phyloP scores from a whole-genome alignment of 176 grass and related monocot species.

The Phyllostachys edulis region DNA sequence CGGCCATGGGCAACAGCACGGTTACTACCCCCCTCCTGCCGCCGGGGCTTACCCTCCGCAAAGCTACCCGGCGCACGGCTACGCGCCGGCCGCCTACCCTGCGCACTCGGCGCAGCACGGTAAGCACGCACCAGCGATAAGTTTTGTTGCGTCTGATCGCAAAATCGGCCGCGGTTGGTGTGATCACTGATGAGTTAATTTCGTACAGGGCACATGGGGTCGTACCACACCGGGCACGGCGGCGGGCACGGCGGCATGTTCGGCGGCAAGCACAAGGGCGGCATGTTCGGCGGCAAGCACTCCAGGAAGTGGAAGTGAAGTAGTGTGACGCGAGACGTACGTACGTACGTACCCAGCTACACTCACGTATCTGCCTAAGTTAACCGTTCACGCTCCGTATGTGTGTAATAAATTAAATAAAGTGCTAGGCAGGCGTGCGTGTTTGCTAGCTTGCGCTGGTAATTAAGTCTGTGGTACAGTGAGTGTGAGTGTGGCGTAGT shows the following conservation, averaged over 20 bases:
- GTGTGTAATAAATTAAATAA: slow-evolving; percentile 17
- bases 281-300: slow-evolving; percentile 44
- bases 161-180: neutral
- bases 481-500: neutral
- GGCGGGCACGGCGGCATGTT: neutral
- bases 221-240: slow-evolving; percentile 36
- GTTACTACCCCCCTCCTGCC: slow-evolving; percentile 25
- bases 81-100: slow-evolving; percentile 39
- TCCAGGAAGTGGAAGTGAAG: slow-evolving; percentile 47
- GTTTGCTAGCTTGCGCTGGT: neutral
- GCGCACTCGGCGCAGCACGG: slow-evolving; percentile 22
- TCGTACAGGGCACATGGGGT: slow-evolving; percentile 36
- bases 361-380: neutral
- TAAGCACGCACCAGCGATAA: neutral
- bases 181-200: neutral
- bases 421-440: neutral
- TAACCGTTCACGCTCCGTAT: neutral
- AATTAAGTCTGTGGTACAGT: neutral
- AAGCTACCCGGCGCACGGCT: slow-evolving; percentile 22
- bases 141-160: neutral
- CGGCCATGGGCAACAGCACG: slow-evolving; percentile 26
- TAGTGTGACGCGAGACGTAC: no score
- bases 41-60: slow-evolving; percentile 30
- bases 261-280: slow-evolving; percentile 56
- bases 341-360: neutral